Evolutionary conservation across 2,329 filamentous ascomycete species (phyloP).

Genomic region (Colletotrichum sp.): DNA sequence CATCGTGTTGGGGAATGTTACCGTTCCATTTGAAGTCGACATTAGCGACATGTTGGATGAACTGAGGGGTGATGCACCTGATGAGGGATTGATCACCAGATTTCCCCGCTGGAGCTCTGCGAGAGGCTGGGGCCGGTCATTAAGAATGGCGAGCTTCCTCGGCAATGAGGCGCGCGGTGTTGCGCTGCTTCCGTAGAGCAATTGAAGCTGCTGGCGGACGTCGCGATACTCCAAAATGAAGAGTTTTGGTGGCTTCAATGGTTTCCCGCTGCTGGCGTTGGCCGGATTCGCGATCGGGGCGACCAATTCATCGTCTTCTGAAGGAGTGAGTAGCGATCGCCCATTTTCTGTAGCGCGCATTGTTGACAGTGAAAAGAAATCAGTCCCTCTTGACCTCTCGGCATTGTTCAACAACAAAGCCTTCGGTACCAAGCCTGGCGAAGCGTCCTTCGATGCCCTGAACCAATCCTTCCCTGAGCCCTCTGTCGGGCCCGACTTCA

Average conservation of each 20-base stretch:
- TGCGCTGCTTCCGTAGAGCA: background rate
- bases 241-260: background rate
- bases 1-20: constrained; percentile 13
- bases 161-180: background rate
- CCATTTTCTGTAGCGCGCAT: fast-evolving
- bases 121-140: background rate
- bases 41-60: background rate
- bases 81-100: background rate
- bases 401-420: constrained; percentile 50
- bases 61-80: background rate
- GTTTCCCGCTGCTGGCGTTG: background rate
- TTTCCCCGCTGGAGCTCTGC: background rate
- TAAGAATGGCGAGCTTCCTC: constrained; percentile 1
- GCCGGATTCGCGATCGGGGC: background rate
- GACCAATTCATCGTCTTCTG: background rate
- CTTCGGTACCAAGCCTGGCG: constrained; percentile 47
- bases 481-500: constrained; percentile 36
- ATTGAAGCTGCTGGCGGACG: background rate
- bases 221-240: background rate
- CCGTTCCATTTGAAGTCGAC: constrained; percentile 5
- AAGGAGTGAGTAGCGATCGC: background rate
- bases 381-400: background rate
- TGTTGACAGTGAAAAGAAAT: background rate
- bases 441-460: constrained; percentile 48
- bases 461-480: constrained; percentile 47